Evolutionary conservation across 139 green algal genomes (phyloP), one percentile per base, ranked within the genome.

Genomic region (Pleodorina starrii): DNA sequence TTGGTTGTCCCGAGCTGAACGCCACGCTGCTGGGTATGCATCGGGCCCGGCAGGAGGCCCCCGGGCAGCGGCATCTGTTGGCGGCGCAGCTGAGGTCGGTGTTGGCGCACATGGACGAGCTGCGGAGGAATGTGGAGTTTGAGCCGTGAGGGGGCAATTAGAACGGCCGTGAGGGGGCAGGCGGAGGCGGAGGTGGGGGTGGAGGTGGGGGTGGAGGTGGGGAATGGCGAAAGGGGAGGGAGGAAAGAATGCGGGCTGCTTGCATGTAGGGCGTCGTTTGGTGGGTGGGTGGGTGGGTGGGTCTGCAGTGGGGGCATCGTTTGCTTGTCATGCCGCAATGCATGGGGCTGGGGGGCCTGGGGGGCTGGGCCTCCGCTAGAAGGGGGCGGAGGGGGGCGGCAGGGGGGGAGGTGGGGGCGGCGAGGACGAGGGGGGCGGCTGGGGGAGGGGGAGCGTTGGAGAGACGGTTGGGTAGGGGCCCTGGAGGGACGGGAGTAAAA

Each of bases 121-220:
- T 87, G 29, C 32, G 81, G 32, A 7, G 5, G 0, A 87, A 87
- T 42, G 81, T 87, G 42, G 81, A 48, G 43, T 87, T 87, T n/a
- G n/a, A 57, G 81, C 81, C 81, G 38, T 87, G 29, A 87, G 79
- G 46, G 19, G 40, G 23, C 17, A 44, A 12, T 44, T 23, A 54
- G 17, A 51, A 36, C 16, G 51, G 17, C 35, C 11, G 68, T 43
- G n/a, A 75, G 43, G 68, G 68, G 23, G 21, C n/a, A 75, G 43
- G 68, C 29, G 68, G 7, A 14, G 59, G 59, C 21, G 59, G 59
- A 32, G 14, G 21, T 25, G 59, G 16, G 59, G 59, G 59, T 71
- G 59, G 27, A 12, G 68, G 35, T 46, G 68, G 68, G 32, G 43
- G 68, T 21, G 68, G 17, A 48, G 68, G 32, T 5, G 32, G 32